Base-by-base conservation (phyloP, 768 basidiomycete genomes). In the Pleurotus djamor region DNA sequence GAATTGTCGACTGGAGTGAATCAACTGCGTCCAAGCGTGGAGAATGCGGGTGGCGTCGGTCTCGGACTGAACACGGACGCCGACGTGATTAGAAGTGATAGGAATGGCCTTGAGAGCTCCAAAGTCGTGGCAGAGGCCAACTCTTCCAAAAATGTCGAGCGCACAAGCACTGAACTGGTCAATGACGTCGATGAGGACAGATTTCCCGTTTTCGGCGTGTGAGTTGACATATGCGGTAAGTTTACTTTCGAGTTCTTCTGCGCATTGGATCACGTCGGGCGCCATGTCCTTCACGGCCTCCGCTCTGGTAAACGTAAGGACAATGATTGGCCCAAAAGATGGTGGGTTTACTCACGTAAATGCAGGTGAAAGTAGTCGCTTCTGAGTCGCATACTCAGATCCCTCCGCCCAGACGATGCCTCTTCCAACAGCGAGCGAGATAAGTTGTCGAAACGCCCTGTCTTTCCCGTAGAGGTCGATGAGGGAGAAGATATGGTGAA, bases 91-190 rank as follows among this genome's bases (percentile, higher is more conserved):
- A 21, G 48, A 41, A 9, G 50, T 48, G 17, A 61, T 58, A 45
- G 64, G 54, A 12, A 55, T 33, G 7, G 54, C 41, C 32, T 55
- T 55, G 54, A 55, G 14, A 34, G 65, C 66, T 7, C 59, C 58
- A 63, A 79, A 79, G 63, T 76, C 72, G 64, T 77, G 74, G 12
- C 72, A 73, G 38, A 79, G 77, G 0, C 67, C 77, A 50, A 78
- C 74, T 44, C 70, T 67, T 2, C 70, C 71, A 32, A 72, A 68
- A 33, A 70, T 68, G 57, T 71, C 68, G 14, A 73, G 63, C 1
- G 68, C 67, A 54, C 63, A 64, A 12, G 64, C 61, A 47, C 61
- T 64, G 45, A 59, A 61, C 50, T 66, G 66, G 21, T 61, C 57
- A 33, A 63, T 58, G 38, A 68, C 61, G 59, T 68, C 65, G 38